Evolutionary conservation across 805 yeast species (phyloP).

Genomic region (Nakazawaea sp.): DNA sequence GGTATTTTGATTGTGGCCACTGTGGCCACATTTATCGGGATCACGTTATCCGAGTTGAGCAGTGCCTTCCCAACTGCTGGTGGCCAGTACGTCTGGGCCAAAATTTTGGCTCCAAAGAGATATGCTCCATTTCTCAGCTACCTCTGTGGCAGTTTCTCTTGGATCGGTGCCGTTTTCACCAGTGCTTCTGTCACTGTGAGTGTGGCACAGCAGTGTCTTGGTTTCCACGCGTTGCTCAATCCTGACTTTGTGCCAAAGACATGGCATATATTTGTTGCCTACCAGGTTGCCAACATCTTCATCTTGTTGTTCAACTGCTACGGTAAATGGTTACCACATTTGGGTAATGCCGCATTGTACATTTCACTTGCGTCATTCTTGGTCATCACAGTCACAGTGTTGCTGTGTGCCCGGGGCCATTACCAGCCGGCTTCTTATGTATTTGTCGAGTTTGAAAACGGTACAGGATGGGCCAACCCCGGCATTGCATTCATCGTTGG

Average conservation of each 20-base stretch:
- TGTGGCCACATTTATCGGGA: slow-evolving; percentile 40
- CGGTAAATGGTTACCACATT: slow-evolving; percentile 43
- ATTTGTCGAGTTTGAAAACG: slow-evolving; percentile 44
- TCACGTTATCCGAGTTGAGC: slow-evolving; percentile 45
- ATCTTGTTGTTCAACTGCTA: slow-evolving; percentile 41
- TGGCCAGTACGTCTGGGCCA: slow-evolving; percentile 56
- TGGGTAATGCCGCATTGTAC: slow-evolving; percentile 44
- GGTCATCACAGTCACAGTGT: slow-evolving; percentile 44
- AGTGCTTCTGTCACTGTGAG: slow-evolving; percentile 53
- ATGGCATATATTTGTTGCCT: slow-evolving; percentile 52
- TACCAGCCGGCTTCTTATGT: slow-evolving; percentile 47
- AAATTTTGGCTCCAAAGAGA: slow-evolving; percentile 42
- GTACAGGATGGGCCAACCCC: slow-evolving; percentile 52
- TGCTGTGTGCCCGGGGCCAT: slow-evolving; percentile 45
- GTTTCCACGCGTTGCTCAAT: slow-evolving; percentile 31
- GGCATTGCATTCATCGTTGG: slow-evolving; percentile 67
- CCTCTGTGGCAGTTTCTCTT: slow-evolving; percentile 55
- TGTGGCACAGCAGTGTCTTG: slow-evolving; percentile 44
- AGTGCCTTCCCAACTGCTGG: slow-evolving; percentile 51
- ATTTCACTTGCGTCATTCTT: slow-evolving; percentile 45
- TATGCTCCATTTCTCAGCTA: slow-evolving; percentile 44
- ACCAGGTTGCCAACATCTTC: slow-evolving; percentile 35
- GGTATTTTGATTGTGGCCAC: slow-evolving; percentile 47
- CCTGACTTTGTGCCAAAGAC: slow-evolving; percentile 29
- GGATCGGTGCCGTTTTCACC: slow-evolving; percentile 57